Evolutionary conservation across 2,329 filamentous ascomycete genomes (phyloP).

Genomic region (Trichoderma sp.): DNA sequence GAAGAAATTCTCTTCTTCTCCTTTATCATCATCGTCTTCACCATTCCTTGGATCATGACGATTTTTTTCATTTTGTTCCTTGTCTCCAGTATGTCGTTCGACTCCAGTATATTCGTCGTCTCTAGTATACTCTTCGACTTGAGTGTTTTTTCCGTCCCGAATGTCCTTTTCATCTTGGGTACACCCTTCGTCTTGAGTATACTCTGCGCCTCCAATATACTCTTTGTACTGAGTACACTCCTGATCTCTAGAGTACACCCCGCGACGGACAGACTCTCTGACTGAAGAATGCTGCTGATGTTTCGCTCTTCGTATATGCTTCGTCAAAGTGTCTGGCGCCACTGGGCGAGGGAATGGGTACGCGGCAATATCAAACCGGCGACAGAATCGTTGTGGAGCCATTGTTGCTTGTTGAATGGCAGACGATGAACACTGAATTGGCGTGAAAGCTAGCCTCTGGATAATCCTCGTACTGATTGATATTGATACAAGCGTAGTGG

Average conservation of each 20-base stretch:
- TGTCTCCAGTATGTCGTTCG: neutral
- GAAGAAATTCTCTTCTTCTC: neutral
- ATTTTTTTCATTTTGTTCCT: neutral
- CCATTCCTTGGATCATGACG: neutral
- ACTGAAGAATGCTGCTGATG: neutral
- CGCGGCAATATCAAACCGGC: neutral
- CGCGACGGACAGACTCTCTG: neutral
- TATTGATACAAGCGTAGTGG: neutral
- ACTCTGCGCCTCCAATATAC: neutral
- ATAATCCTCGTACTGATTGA: too few species aligned
- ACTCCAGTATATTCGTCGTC: neutral
- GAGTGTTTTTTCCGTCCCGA: too few species aligned
- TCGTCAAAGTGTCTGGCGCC: neutral
- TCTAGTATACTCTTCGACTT: neutral
- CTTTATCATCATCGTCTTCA: neutral
- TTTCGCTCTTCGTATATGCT: neutral
- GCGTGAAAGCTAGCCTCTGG: too few species aligned
- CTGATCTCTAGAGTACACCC: neutral
- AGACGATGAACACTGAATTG: neutral
- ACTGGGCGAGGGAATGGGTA: neutral
- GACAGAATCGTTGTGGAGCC: neutral
- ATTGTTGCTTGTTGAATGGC: neutral
- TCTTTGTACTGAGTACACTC: neutral
- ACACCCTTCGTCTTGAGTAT: neutral
- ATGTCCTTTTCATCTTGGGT: neutral